Evolutionary conservation across 2,329 filamentous ascomycete species (phyloP).

Genomic region (Aspergillus hiratsukae): DNA sequence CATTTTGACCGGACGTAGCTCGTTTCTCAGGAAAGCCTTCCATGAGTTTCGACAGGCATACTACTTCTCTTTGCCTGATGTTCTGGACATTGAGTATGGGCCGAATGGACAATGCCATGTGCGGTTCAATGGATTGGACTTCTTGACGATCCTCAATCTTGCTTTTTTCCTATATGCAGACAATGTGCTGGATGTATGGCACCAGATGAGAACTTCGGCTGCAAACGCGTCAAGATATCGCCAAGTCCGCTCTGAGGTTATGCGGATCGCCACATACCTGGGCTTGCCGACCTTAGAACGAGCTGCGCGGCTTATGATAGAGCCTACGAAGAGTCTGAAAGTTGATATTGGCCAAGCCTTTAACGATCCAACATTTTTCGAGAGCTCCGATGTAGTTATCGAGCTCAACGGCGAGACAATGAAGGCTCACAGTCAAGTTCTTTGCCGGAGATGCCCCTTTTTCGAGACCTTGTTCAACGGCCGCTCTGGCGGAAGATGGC

Average conservation of each 20-base stretch:
- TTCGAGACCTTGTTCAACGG: conserved; percentile 87
- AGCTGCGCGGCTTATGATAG: conserved; percentile 69
- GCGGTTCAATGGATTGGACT: conserved; percentile 66
- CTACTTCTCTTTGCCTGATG: conserved; percentile 55
- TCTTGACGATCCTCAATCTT: conserved; percentile 74
- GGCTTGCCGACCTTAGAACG: conserved; percentile 69
- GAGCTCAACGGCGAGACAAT: conserved; percentile 69
- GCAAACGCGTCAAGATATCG: conserved; percentile 68
- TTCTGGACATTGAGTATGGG: conserved; percentile 54
- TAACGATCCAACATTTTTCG: conserved; percentile 65
- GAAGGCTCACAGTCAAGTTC: conserved; percentile 68
- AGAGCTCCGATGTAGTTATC: conserved; percentile 72
- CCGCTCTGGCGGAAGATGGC: conserved; percentile 80
- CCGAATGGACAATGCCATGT: conserved; percentile 53
- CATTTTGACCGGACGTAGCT: conserved; percentile 70
- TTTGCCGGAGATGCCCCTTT: conserved; percentile 85
- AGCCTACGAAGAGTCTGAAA: conserved; percentile 60
- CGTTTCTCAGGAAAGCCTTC: conserved; percentile 60
- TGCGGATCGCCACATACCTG: conserved; percentile 72
- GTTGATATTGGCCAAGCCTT: conserved; percentile 68
- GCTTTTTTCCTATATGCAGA: conserved; percentile 79
- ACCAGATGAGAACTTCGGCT: conserved; percentile 63
- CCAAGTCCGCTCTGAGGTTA: conserved; percentile 76
- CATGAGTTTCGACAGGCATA: conserved; percentile 53
- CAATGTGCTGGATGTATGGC: conserved; percentile 77